Conservation (phyloP, 768 basidiomycete genomes). For the Russula vinacea region DNA sequence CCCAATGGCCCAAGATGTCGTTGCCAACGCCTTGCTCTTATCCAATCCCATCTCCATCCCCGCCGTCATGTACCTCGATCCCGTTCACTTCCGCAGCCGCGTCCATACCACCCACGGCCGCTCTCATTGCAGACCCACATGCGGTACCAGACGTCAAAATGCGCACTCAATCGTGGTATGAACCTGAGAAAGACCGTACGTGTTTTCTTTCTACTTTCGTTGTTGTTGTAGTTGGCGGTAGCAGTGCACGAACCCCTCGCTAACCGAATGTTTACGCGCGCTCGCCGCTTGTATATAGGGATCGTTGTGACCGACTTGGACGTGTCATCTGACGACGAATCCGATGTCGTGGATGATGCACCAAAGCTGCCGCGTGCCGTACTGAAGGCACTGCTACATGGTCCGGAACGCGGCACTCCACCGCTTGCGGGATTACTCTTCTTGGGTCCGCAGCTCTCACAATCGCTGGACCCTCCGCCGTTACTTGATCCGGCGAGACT, state of each 20-base stretch:
- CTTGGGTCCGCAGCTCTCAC: not conserved
- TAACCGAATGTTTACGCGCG: not conserved
- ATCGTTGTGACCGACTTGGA: conserved; percentile 31
- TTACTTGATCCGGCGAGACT: not conserved
- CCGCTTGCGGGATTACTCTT: not conserved
- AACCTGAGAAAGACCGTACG: conserved; percentile 30
- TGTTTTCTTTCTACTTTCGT: not conserved
- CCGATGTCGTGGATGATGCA: conserved; percentile 8
- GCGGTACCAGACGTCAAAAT: conserved; percentile 22
- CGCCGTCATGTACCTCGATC: not conserved
- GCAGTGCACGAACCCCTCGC: not conserved
- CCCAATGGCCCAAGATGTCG: not conserved
- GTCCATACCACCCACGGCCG: not conserved
- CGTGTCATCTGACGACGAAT: conserved; percentile 28
- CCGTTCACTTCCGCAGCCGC: not conserved
- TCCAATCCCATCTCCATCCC: not conserved
- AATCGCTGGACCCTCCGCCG: not conserved
- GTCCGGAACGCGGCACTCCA: not conserved
- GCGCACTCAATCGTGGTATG: conserved; percentile 30
- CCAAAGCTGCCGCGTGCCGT: conserved; percentile 24
- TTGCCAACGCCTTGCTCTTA: not conserved
- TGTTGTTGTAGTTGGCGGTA: not conserved
- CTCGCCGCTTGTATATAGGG: conserved; percentile 10
- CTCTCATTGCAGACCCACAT: not conserved
- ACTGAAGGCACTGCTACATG: conserved; percentile 15